Conservation (phyloP, 257 asterid species). For the Penstemon barbatus region DNA sequence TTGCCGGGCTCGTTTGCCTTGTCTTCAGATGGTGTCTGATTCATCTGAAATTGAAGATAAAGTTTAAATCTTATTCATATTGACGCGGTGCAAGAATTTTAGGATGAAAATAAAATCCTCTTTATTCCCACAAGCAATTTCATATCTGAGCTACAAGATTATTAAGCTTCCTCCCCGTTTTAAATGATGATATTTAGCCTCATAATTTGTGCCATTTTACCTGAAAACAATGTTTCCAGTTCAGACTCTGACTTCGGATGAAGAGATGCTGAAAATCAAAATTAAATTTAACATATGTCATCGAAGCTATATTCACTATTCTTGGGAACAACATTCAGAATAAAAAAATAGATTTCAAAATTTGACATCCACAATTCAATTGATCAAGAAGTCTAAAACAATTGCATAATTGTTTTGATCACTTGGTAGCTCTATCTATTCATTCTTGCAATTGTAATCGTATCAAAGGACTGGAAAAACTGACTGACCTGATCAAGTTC, state of each 20-base stretch:
- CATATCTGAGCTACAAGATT: background rate
- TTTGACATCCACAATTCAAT: slow-evolving; percentile 6
- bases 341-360: slow-evolving; percentile 1
- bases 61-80: slow-evolving; percentile 9
- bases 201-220: background rate
- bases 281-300: background rate
- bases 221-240: background rate
- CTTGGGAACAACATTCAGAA: background rate
- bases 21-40: slow-evolving; percentile 31
- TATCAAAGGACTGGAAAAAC: slow-evolving; percentile 9
- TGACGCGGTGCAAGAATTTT: background rate
- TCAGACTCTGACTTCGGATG: background rate
- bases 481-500: slow-evolving; percentile 20
- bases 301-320: background rate
- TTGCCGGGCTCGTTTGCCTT: slow-evolving; percentile 32
- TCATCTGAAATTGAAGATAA: slow-evolving; percentile 39
- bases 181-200: background rate
- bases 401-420: background rate
- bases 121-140: background rate
- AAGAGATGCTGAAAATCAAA: background rate
- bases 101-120: background rate
- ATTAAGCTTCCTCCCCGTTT: background rate
- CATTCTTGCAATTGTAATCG: slow-evolving; percentile 3
- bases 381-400: background rate
- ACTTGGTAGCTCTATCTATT: background rate